phyloP scores from a whole-genome alignment of 2,329 filamentous ascomycete species.

The Apiospora saccharicola region DNA sequence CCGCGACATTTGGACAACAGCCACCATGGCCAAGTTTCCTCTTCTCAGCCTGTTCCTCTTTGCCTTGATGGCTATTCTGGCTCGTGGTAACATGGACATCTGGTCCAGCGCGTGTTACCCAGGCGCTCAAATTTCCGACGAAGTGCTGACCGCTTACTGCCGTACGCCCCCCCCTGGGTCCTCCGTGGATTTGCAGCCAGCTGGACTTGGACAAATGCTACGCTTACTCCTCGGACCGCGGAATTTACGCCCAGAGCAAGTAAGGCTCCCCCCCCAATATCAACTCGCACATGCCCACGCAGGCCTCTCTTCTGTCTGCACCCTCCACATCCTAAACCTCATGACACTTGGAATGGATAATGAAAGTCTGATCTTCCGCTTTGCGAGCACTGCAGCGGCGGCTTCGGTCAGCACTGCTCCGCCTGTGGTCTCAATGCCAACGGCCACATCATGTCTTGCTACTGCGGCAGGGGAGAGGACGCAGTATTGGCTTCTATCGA shows the following conservation, averaged over 20 bases:
- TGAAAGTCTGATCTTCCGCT: neutral
- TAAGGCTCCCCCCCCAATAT: neutral
- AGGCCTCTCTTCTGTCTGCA: neutral
- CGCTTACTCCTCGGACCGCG: neutral
- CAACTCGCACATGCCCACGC: neutral
- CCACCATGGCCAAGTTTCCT: neutral
- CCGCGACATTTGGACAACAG: neutral
- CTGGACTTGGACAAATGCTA: constrained; percentile 22
- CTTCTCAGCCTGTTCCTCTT: neutral
- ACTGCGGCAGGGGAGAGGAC: neutral
- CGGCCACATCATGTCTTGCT: neutral
- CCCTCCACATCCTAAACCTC: neutral
- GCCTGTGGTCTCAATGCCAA: neutral
- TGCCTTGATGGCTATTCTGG: neutral
- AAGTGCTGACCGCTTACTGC: constrained; percentile 4
- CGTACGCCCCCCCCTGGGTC: constrained; percentile 23
- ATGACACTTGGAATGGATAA: neutral
- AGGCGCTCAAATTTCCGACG: neutral
- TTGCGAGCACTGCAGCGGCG: neutral
- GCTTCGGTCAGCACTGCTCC: neutral
- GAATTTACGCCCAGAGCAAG: neutral
- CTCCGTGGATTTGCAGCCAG: constrained; percentile 22
- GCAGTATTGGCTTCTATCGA: neutral
- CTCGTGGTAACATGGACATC: neutral
- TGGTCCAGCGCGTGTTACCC: neutral